Base-by-base conservation (phyloP, 305 asterid species). In the Rubia tinctorum region DNA sequence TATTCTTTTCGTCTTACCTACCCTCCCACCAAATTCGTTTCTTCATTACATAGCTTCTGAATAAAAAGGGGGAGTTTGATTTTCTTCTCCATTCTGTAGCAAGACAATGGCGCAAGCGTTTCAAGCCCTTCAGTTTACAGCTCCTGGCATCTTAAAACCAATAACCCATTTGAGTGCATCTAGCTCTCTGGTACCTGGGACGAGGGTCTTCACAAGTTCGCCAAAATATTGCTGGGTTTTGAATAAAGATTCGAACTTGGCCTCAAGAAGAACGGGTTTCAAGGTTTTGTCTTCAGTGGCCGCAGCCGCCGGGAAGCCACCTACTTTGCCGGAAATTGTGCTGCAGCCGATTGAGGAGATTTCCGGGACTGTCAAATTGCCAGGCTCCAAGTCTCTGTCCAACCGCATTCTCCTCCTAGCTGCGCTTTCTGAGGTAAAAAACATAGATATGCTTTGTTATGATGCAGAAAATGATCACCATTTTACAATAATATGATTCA, bases 381-480 rank as follows among this genome's bases (percentile, higher is more conserved):
- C 99, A 37, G 99, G 99, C 53, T 95, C 99, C 14, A 95, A 95
- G 71, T 92, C 99, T 22, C 92, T 95, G 51, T 95, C 99, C 73
- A 95, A 95, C 84, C 90, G 99, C 44, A 85, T 95, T 86, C 91
- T 95, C 51, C 99, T 95, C 65, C 96, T 95, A 55, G 98, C 98
- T 82, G 98, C 99, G 55, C 91, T 95, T 51, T 85, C 98, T 75
- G 92, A 95, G 96, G 98, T 95, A 56, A 40, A 18, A 53, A 18
- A 18, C 7, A 53, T 53, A n/a, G 66, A 58, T 7, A 14, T 59
- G n/a, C 12, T 45, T 51, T 27, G 37, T 37, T 43, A 12, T 17
- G 13, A 43, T 66, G 17, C 17, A 34, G 56, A 7, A 27, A 43
- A 25, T 43, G 20, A 17, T 23, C n/a, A 18, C 39, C 27, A 49